Percentiles rank a stretch among this genome's conserved stretches.
Conservation (phyloP, 2,329 filamentous ascomycete species). For the Xylariomycetidae sp. region DNA sequence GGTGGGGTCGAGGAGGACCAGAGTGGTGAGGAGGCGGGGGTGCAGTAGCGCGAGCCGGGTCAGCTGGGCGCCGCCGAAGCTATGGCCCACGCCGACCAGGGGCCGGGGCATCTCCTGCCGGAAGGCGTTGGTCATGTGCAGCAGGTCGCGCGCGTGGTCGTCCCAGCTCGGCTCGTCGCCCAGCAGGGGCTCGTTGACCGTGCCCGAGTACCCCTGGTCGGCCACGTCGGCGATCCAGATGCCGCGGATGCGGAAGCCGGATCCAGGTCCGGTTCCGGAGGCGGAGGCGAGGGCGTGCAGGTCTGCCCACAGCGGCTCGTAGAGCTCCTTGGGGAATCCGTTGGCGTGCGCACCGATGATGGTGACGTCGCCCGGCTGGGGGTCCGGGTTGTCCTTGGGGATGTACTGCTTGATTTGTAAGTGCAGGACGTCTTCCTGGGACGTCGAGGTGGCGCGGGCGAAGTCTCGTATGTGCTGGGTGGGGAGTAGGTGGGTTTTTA, state of each 20-base stretch:
- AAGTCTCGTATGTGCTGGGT: conserved; percentile 81
- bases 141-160: conserved; percentile 78
- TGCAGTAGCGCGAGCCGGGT: conserved; percentile 69
- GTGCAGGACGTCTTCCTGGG: conserved; percentile 69
- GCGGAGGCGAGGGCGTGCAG: conserved; percentile 44
- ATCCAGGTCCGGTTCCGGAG: conserved; percentile 39
- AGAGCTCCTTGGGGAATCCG: conserved; percentile 92
- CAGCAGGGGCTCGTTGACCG: conserved; percentile 69
- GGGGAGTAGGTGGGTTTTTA: conserved; percentile 70
- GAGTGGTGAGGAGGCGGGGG: conserved; percentile 70
- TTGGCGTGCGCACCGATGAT: conserved; percentile 87
- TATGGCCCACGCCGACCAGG: conserved; percentile 81
- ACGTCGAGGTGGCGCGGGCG: conserved; percentile 63
- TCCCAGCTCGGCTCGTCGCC: conserved; percentile 88
- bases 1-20: conserved; percentile 82
- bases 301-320: conserved; percentile 89
- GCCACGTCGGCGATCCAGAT: conserved; percentile 93
- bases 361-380: conserved; percentile 73
- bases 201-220: conserved; percentile 74
- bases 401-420: conserved; percentile 86
- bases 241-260: conserved; percentile 66
- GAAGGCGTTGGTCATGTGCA: conserved; percentile 82
- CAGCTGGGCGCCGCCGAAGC: conserved; percentile 76
- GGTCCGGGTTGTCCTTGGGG: conserved; percentile 63
- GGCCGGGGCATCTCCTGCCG: conserved; percentile 75